Evolutionary conservation across 139 green algal genomes (phyloP), one percentile per base, ranked within the genome.

Genomic region (Chlorella sp.): DNA sequence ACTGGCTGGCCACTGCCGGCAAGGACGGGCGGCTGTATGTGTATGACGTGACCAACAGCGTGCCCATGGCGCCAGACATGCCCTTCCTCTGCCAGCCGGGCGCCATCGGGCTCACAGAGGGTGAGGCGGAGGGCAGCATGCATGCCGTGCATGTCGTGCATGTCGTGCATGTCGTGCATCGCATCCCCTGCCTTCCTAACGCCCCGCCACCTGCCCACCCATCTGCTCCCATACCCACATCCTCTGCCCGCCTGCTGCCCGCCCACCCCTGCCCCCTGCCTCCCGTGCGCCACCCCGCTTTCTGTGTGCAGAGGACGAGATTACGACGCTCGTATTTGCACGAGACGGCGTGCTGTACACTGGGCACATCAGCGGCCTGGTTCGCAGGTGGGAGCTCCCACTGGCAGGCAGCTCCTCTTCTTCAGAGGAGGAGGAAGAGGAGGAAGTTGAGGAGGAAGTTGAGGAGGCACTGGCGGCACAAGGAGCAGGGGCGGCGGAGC

Each of bases 41-140:
- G 30, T 81, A 90, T 76, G 90, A 89, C 11, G 32, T 88, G 53
- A 57, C 79, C 68, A 26, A 83, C 22, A 32, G 36, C 24, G 48
- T 86, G 60, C 57, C 57, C 48, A 66, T 60, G 39, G 30, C 53
- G 16, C 24, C 57, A 2, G 89, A 28, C 37, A 84, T 83, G 60
- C 89, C 89, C 19, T n/a, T 36, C 64, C 39, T 91, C 57, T 85
- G 82, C 61, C 83, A 89, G 61, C 89, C 89, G 37, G 89, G 89
- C 4, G 82, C 68, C 57, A 28, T 91, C 28, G 87, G 22, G 1
- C 34, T 75, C 3, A 57, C 87, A 16, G 71, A 69, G 0, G 87
- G 75, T 91, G 81, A 48, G 78, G 24, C 36, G 39, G 39, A 5
- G 48, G 48, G 48, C 48, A 57, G 48, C 7, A 15, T 2, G 75